phyloP scores from a whole-genome alignment of 257 asterid species.

The Agastache rugosa region DNA sequence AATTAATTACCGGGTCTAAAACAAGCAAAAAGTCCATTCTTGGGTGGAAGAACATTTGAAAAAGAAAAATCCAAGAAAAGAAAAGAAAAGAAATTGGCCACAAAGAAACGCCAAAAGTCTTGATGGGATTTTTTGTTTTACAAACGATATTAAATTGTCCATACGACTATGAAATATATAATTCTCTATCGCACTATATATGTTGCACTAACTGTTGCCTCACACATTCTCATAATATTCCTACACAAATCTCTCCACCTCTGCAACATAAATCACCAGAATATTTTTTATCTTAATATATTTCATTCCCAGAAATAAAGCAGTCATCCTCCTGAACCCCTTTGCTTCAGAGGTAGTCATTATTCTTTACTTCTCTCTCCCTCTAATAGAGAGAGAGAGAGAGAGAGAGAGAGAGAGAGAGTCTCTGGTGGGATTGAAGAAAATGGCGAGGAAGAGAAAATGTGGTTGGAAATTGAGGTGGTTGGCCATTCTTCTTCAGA shows the following conservation, averaged over 20 bases:
- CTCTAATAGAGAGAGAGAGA: not conserved
- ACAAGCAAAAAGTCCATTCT: constrained; percentile 16
- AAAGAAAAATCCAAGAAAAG: constrained; percentile 20
- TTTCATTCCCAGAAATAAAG: not conserved
- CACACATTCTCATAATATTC: constrained; percentile 37
- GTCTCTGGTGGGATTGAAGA: not conserved
- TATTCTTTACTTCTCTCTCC: not conserved
- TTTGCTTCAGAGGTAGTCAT: not conserved
- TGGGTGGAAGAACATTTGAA: constrained; percentile 17
- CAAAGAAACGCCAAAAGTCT: constrained; percentile 33
- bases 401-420: constrained; percentile 3
- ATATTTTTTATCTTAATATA: not conserved
- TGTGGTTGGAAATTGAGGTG: constrained; percentile 37
- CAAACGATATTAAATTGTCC: constrained; percentile 14
- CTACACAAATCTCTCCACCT: constrained; percentile 21
- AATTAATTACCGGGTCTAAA: constrained; percentile 13
- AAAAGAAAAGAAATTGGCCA: constrained; percentile 3
- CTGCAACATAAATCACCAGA: constrained; percentile 21
- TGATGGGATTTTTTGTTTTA: constrained; percentile 11
- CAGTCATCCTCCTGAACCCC: not conserved
- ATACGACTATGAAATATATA: not conserved
- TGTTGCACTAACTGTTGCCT: constrained; percentile 28
- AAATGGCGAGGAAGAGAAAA: constrained; percentile 41
- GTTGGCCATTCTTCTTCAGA: constrained; percentile 44
- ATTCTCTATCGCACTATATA: constrained; percentile 5